A percentile compares a stretch with the other conserved stretches of the same genome.
phyloP scores from a whole-genome alignment of 345 rosid species.

The Bruguiera parviflora region DNA sequence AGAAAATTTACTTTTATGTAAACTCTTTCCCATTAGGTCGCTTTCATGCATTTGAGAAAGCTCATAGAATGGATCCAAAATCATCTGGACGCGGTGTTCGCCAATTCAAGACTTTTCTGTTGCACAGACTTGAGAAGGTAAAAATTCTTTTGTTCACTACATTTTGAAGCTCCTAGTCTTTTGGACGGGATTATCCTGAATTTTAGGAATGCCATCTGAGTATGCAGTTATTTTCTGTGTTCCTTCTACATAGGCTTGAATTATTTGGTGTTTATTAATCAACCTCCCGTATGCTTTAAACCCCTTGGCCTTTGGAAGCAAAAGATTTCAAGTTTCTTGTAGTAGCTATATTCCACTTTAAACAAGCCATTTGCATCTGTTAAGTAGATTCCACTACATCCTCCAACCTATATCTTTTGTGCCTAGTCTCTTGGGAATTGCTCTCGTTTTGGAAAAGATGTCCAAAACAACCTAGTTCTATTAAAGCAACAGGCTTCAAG shows the following conservation, averaged over 20 bases:
- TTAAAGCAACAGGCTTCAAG: background rate
- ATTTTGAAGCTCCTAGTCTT: background rate
- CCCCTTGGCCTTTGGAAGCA: no score
- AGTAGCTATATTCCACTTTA: no score
- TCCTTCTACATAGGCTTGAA: no score
- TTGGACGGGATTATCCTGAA: no score
- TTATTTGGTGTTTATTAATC: no score
- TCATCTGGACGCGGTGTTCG: slow-evolving; percentile 83
- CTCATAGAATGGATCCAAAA: slow-evolving; percentile 63
- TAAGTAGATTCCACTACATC: no score
- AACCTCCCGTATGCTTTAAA: no score
- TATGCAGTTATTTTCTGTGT: no score
- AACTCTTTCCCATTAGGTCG: slow-evolving; percentile 57
- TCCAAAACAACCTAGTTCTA: background rate
- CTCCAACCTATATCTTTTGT: background rate
- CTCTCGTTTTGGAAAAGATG: background rate
- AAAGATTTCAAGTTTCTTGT: no score
- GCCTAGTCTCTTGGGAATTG: background rate
- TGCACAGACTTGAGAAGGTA: slow-evolving; percentile 84
- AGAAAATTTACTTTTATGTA: no score
- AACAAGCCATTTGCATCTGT: no score
- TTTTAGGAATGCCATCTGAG: no score
- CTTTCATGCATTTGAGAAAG: slow-evolving; percentile 83
- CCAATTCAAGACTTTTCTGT: slow-evolving; percentile 84
- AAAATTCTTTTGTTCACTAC: background rate